Evolutionary conservation across 1,139 yeast species (phyloP).

Genomic region (Suhomyces ambrosiae): DNA sequence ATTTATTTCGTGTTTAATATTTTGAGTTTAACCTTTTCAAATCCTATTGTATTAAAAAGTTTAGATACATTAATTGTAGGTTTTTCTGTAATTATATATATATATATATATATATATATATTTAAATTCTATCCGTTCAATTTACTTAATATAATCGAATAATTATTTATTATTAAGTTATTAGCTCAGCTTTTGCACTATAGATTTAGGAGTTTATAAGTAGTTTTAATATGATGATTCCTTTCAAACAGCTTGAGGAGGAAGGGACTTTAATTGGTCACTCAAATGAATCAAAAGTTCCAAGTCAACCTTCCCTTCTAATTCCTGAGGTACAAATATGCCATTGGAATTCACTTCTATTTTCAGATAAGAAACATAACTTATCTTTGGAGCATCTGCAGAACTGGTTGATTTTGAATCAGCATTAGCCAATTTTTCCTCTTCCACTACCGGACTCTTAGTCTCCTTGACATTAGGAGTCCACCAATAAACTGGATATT

Average conservation of each 20-base stretch:
- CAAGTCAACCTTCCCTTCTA: conserved; percentile 29
- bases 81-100: no score
- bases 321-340: conserved; percentile 26
- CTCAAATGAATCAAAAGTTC: conserved; percentile 25
- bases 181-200: no score
- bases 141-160: no score
- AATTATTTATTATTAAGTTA: no score
- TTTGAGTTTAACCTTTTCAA: no score
- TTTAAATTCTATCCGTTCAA: no score
- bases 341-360: conserved; percentile 25
- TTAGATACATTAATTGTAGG: no score
- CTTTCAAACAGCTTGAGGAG: conserved; percentile 1
- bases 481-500: conserved; percentile 71
- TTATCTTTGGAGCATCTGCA: conserved; percentile 12
- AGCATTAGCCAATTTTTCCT: not conserved
- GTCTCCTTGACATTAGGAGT: conserved; percentile 32
- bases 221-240: no score
- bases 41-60: no score
- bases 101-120: no score
- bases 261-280: conserved; percentile 7
- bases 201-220: no score
- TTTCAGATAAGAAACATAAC: conserved; percentile 11
- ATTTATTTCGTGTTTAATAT: no score
- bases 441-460: conserved; percentile 8
- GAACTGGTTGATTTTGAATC: conserved; percentile 1